These are phyloP conservation scores for Claviceps arundinis DNA, from an alignment of 2,329 filamentous ascomycete species.

Conservation along the genomic window DNA sequence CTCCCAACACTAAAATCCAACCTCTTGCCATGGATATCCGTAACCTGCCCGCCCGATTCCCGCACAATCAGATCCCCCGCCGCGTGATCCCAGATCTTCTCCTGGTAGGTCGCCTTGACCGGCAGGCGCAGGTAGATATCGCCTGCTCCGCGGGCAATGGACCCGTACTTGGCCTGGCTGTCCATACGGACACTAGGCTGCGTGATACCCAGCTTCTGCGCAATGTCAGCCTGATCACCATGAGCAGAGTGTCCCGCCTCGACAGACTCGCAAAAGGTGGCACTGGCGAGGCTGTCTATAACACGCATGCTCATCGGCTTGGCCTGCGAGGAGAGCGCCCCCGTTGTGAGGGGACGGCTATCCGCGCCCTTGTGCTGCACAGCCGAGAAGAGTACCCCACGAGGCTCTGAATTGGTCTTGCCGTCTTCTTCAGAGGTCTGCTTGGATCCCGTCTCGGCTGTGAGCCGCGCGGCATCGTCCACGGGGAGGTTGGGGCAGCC, in stretches of 20 bases:
- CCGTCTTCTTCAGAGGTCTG: slow-evolving; percentile 46
- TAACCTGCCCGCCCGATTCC: slow-evolving; percentile 85
- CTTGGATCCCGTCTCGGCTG: slow-evolving; percentile 59
- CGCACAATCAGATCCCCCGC: slow-evolving; percentile 88
- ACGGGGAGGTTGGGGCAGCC: slow-evolving; percentile 92
- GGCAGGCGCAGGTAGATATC: slow-evolving; percentile 90
- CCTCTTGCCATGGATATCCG: slow-evolving; percentile 71
- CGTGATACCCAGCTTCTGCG: slow-evolving; percentile 73
- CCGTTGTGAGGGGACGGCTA: slow-evolving; percentile 55
- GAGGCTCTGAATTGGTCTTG: too few relatives aligned
- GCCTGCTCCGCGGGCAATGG: slow-evolving; percentile 83
- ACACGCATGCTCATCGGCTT: slow-evolving; percentile 68
- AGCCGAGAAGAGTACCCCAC: slow-evolving; percentile 80
- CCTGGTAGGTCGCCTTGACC: slow-evolving; percentile 74
- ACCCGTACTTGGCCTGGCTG: slow-evolving; percentile 95
- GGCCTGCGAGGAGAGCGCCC: slow-evolving; percentile 30
- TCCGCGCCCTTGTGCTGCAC: slow-evolving; percentile 66
- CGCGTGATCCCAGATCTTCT: slow-evolving; percentile 99
- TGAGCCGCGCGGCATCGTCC: slow-evolving; percentile 50
- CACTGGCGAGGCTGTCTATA: slow-evolving; percentile 58
- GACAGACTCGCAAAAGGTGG: slow-evolving; percentile 93
- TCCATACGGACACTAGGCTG: slow-evolving; percentile 89
- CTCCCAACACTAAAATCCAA: slow-evolving; percentile 79
- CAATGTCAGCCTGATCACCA: slow-evolving; percentile 69
- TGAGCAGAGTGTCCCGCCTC: slow-evolving; percentile 88